These are phyloP conservation scores for Sophora flavescens DNA, from an alignment of 306 rosid genomes.

Conservation along the genomic window DNA sequence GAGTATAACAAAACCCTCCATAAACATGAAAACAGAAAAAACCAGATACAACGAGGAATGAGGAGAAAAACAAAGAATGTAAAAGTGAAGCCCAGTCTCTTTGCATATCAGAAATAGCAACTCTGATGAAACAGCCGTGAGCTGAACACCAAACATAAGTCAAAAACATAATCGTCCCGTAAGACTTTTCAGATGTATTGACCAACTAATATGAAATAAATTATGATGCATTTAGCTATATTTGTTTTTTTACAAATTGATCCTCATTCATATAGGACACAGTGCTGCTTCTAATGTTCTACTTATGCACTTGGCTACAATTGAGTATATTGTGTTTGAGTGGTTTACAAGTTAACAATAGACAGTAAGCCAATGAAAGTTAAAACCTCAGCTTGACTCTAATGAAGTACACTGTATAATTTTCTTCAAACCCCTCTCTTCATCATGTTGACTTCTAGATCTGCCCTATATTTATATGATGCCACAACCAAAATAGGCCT, in stretches of 20 bases:
- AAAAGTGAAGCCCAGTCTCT: conserved; percentile 14
- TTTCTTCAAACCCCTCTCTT: conserved; percentile 23
- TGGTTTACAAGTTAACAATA: conserved; percentile 30
- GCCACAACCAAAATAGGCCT: conserved; percentile 14
- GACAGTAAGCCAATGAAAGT: not conserved
- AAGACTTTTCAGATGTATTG: not conserved
- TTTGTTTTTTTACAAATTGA: not conserved
- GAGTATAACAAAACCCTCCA: not conserved
- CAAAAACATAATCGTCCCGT: not conserved
- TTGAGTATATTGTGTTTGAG: not conserved
- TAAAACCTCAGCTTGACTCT: conserved; percentile 1
- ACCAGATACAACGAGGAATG: conserved; percentile 13
- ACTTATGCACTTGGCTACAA: not conserved
- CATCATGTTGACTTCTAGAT: conserved; percentile 20
- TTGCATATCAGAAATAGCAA: conserved; percentile 5
- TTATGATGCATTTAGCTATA: not conserved
- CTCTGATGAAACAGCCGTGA: conserved; percentile 7
- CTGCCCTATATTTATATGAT: not conserved
- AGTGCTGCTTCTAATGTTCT: conserved; percentile 12
- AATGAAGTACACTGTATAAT: conserved; percentile 11
- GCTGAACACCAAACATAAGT: conserved; percentile 21
- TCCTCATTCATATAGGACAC: not conserved
- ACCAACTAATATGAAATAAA: conserved; percentile 7
- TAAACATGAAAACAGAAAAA: not conserved
- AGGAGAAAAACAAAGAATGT: not conserved